Percentiles rank a stretch among this genome's conserved stretches.
Evolutionary conservation across 1,139 yeast genomes (phyloP).

Genomic region (Pichia sp.): DNA sequence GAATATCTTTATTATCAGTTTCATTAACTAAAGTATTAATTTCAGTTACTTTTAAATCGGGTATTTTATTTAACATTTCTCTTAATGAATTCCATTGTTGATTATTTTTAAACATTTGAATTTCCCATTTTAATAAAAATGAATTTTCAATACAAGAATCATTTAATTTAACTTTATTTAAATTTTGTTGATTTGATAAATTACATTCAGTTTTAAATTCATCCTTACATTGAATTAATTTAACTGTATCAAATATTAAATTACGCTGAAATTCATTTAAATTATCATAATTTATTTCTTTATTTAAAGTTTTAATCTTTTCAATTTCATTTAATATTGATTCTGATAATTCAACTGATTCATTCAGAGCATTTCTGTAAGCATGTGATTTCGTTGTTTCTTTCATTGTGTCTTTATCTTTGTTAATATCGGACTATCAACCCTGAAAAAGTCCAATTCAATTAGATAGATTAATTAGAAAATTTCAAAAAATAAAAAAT

Average conservation of each 20-base stretch:
- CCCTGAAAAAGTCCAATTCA: no score
- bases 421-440: no score
- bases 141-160: constrained; percentile 18
- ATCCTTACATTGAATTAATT: constrained; percentile 19
- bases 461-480: no score
- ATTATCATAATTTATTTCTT: background rate
- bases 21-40: constrained; percentile 16
- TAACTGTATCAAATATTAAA: constrained; percentile 20
- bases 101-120: constrained; percentile 19
- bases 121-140: constrained; percentile 19
- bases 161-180: constrained; percentile 16
- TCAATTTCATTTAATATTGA: background rate
- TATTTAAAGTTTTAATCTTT: background rate
- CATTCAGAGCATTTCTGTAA: background rate
- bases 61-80: constrained; percentile 18
- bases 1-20: constrained; percentile 8
- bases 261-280: constrained; percentile 16
- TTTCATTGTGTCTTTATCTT: no score
- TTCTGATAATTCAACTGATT: background rate
- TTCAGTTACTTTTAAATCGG: constrained; percentile 18
- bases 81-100: constrained; percentile 14
- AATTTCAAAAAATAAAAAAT: no score
- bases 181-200: constrained; percentile 13
- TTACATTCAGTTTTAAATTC: constrained; percentile 17
- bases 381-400: no score